Evolutionary conservation across 2,329 filamentous ascomycete genomes (phyloP).

Genomic region (Venturia effusa): DNA sequence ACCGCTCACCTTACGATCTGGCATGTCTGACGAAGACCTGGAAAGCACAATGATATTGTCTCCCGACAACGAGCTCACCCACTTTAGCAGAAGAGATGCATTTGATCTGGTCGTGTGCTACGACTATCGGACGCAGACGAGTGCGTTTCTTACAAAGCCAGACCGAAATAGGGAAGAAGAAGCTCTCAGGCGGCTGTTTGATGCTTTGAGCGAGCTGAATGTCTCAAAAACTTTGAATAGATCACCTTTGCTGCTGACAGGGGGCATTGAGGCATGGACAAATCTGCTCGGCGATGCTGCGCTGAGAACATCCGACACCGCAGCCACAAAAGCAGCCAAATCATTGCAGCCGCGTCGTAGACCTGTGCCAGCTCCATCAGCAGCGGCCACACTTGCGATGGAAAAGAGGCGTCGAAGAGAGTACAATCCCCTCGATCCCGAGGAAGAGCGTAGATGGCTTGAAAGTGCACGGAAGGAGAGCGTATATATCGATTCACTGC

Average conservation of each 20-base stretch:
- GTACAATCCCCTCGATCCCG: conserved; percentile 62
- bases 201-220: conserved; percentile 76
- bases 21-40: conserved; percentile 52
- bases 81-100: conserved; percentile 62
- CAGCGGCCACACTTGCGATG: conserved; percentile 42
- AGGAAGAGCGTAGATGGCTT: conserved; percentile 74
- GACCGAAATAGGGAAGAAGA: conserved; percentile 24
- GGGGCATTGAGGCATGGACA: conserved; percentile 78
- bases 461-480: conserved; percentile 61
- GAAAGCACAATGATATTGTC: conserved; percentile 60
- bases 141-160: conserved; percentile 42
- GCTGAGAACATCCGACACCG: conserved; percentile 45
- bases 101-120: conserved; percentile 89
- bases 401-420: conserved; percentile 46
- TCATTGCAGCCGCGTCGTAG: conserved; percentile 40
- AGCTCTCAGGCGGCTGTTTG: conserved; percentile 61
- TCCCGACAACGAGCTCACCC: conserved; percentile 59
- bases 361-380: conserved; percentile 37
- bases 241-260: conserved; percentile 65
- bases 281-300: conserved; percentile 67
- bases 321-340: conserved; percentile 17
- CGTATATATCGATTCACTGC: conserved; percentile 30
- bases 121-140: conserved; percentile 56
- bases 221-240: conserved; percentile 63
- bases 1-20: conserved; percentile 61